A percentile compares a stretch with the other conserved stretches of the same genome.
Conservation (phyloP, 768 basidiomycete species). For the Suillus paluster region DNA sequence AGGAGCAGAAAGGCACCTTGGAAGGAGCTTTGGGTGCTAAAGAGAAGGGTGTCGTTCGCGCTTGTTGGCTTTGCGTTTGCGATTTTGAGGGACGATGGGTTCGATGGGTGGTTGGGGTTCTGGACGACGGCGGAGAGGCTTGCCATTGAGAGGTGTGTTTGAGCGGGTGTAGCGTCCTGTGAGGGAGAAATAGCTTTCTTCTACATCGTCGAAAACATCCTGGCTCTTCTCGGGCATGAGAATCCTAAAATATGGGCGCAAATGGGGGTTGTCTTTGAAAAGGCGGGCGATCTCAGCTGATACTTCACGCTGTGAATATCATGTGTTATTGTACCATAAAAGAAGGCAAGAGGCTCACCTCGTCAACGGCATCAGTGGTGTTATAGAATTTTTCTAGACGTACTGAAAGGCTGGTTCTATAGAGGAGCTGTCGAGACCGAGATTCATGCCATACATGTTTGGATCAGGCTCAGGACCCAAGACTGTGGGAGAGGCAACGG, state of each 20-base stretch:
- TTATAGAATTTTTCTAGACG: conserved; percentile 83
- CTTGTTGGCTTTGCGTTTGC: conserved; percentile 68
- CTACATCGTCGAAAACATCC: conserved; percentile 51
- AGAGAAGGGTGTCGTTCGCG: conserved; percentile 34
- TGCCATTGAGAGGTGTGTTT: conserved; percentile 33
- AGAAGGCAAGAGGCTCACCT: conserved; percentile 44
- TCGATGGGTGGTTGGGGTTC: conserved; percentile 44
- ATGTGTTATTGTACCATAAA: conserved; percentile 1
- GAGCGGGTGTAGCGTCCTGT: conserved; percentile 39
- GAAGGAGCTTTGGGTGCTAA: neutral
- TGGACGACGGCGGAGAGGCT: conserved; percentile 48
- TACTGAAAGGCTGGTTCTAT: conserved; percentile 89
- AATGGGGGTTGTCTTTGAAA: conserved; percentile 77
- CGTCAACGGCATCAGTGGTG: conserved; percentile 62
- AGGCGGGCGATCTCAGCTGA: conserved; percentile 67
- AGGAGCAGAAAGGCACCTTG: neutral
- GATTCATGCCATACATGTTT: conserved; percentile 31
- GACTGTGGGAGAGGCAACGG: conserved; percentile 10
- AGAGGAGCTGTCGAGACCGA: conserved; percentile 46
- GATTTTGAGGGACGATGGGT: conserved; percentile 61
- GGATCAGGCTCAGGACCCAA: conserved; percentile 21
- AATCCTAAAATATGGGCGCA: conserved; percentile 72
- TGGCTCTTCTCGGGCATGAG: conserved; percentile 73
- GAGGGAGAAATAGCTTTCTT: conserved; percentile 32
- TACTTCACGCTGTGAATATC: conserved; percentile 60